Evolutionary conservation across 106 monocot genomes (phyloP), one percentile per base, ranked within the genome.

Genomic region (Phalaenopsis equestris): DNA sequence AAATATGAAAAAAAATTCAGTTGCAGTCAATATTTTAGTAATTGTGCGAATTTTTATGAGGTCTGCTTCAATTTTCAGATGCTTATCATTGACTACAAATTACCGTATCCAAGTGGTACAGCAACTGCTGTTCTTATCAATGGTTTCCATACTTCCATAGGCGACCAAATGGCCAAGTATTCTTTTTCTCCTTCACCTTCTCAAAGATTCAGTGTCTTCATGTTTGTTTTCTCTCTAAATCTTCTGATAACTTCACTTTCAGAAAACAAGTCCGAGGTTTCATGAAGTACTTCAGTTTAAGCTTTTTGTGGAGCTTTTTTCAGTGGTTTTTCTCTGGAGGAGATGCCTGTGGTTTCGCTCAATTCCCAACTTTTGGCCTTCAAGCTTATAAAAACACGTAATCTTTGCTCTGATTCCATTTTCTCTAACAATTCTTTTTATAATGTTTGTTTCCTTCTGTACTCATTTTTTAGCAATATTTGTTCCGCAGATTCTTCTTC

Each of bases 41-140:
- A 65, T 52, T 45, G 5, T 52, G 16, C 17, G 4, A 30, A 75
- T 30, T 74, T 64, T 23, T 37, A 30, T 38, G 77, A 77, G 61
- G 45, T 30, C 48, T 56, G 2, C 5, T 72, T 9, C 3, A 74
- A 23, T 49, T 15, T 87, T 83, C 91, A 90, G 91, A 90, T 92
- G 52, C 88, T 94, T 86, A 90, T 94, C 70, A 86, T 93, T 55
- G 92, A 95, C 82, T 89, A 93, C 86, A 93, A 89, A 83, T 80
- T 93, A 76, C 82, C 88, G 18, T 90, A 88, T 76, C 92, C 92
- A 21, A 94, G 94, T 77, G 94, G 92, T 52, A 94, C 94, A 48
- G 94, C 94, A 1, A 94, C 94, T 8, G 94, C 94, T 56, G 86
- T 90, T 70, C 90, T 92, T 14, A 94, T 94, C 84, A 94, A 94